Percentiles rank a stretch among this genome's conserved stretches.
Evolutionary conservation across 306 rosid species (phyloP).

Genomic region (Medicago lupulina): DNA sequence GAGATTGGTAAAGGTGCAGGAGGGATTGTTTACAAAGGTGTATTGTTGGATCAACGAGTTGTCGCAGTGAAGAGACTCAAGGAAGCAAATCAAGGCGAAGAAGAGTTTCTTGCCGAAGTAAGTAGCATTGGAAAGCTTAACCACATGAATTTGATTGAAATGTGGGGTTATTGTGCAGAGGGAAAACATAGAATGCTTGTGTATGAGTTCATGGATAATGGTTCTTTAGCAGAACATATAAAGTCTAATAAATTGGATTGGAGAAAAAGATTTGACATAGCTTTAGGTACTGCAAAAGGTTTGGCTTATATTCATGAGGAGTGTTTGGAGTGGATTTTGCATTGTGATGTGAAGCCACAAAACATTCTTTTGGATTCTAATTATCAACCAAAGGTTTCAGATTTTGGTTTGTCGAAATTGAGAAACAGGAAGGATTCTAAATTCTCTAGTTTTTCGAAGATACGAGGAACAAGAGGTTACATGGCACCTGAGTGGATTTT

Average conservation of each 20-base stretch:
- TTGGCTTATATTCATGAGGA: constrained; percentile 72
- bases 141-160: constrained; percentile 65
- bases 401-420: constrained; percentile 65
- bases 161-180: constrained; percentile 69
- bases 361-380: constrained; percentile 60
- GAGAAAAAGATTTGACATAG: constrained; percentile 56
- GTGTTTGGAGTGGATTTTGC: constrained; percentile 76
- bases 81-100: constrained; percentile 59
- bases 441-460: constrained; percentile 48
- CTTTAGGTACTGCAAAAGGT: constrained; percentile 63
- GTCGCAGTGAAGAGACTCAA: constrained; percentile 58
- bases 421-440: constrained; percentile 46
- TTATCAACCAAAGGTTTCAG: constrained; percentile 60
- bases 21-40: constrained; percentile 60
- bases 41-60: constrained; percentile 47
- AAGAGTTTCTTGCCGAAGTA: constrained; percentile 65
- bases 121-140: constrained; percentile 64
- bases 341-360: constrained; percentile 69
- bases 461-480: constrained; percentile 71
- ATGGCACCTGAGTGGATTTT: constrained; percentile 79
- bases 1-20: constrained; percentile 69
- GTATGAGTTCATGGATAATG: constrained; percentile 60
- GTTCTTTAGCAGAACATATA: constrained; percentile 53
- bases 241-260: constrained; percentile 48
- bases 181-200: constrained; percentile 65